These are phyloP conservation scores for Boechera stricta DNA, from an alignment of 345 rosid genomes.

Conservation along the genomic window DNA sequence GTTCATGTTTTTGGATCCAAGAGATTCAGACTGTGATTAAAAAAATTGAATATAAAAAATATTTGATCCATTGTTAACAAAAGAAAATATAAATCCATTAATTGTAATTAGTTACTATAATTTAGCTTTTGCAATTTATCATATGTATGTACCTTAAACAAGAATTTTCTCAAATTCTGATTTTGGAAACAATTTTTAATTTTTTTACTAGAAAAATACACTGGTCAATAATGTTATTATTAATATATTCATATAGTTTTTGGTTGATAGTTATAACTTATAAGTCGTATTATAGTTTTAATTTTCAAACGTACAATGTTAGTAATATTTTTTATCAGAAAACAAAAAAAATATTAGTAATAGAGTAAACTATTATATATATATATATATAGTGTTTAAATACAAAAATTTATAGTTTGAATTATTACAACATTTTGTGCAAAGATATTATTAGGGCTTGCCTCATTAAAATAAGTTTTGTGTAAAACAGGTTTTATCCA, in stretches of 20 bases:
- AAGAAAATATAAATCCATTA: background rate
- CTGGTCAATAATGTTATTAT: background rate
- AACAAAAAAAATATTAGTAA: too few relatives aligned
- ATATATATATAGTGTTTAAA: too few relatives aligned
- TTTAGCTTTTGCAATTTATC: slow-evolving; percentile 1
- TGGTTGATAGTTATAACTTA: background rate
- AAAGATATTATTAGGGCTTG: background rate
- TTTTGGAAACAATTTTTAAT: background rate
- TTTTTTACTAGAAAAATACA: background rate
- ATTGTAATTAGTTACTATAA: background rate
- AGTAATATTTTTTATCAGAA: too few relatives aligned
- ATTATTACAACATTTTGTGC: background rate
- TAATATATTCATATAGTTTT: background rate
- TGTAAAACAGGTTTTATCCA: background rate
- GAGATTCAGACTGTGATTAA: background rate
- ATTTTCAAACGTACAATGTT: too few relatives aligned
- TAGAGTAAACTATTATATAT: too few relatives aligned
- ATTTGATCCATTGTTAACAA: background rate
- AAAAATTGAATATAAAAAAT: background rate
- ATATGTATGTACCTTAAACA: background rate
- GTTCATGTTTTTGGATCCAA: slow-evolving; percentile 32
- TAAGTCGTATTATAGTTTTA: background rate
- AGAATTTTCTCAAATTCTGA: background rate
- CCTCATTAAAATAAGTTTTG: background rate
- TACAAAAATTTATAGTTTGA: background rate